Evolutionary conservation across 768 basidiomycete species (phyloP).

Genomic region (Tricholoma terreum): DNA sequence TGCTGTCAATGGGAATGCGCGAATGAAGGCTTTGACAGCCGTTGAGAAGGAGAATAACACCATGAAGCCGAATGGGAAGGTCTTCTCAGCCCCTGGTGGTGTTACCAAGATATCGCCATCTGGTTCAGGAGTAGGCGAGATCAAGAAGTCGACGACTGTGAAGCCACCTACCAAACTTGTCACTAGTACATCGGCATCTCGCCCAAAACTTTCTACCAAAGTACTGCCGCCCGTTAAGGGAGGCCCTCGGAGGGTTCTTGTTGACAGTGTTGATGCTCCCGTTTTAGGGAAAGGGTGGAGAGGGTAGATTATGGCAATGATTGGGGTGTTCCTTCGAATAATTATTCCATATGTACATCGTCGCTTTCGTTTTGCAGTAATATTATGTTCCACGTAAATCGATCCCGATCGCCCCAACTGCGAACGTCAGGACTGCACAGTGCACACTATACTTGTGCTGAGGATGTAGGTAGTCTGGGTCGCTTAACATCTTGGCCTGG

Average conservation of each 20-base stretch:
- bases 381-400: no score
- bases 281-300: conserved; percentile 46
- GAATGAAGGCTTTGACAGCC: conserved; percentile 13
- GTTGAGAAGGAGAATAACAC: conserved; percentile 38
- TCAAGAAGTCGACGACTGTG: conserved; percentile 14
- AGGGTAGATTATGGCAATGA: conserved; percentile 28
- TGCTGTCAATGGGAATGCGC: conserved; percentile 34
- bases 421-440: no score
- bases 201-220: conserved; percentile 25
- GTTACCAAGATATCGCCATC: conserved; percentile 24
- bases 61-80: conserved; percentile 14
- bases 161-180: conserved; percentile 19
- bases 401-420: no score
- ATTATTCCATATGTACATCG: background rate
- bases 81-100: conserved; percentile 11
- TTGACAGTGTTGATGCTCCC: conserved; percentile 66
- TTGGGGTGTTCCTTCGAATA: background rate
- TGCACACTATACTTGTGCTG: no score
- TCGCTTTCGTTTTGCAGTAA: background rate
- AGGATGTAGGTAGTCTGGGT: no score
- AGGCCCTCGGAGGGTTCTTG: conserved; percentile 62
- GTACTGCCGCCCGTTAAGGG: conserved; percentile 32
- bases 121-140: conserved; percentile 5
- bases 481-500: no score
- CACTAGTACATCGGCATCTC: conserved; percentile 13